phyloP scores from a whole-genome alignment of 495 filamentous ascomycete genomes.

The Xylaria castorea region DNA sequence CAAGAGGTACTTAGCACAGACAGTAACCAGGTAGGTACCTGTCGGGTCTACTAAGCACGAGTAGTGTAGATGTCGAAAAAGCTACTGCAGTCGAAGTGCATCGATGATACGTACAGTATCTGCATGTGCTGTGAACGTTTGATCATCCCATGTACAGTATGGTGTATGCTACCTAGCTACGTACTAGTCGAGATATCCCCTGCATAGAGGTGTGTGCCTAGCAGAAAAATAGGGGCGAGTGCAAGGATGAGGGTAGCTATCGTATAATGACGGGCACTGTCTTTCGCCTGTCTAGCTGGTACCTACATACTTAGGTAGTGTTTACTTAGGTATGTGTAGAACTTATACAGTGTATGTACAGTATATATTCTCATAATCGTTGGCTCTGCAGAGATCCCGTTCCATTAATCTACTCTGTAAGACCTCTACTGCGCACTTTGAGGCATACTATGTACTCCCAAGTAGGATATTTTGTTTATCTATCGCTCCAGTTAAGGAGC shows the following conservation, averaged over 20 bases:
- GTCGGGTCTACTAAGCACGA: not conserved
- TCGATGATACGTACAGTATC: constrained; percentile 9
- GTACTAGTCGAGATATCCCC: not conserved
- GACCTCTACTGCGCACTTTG: too few relatives aligned
- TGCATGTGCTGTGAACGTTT: constrained; percentile 24
- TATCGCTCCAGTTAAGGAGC: too few relatives aligned
- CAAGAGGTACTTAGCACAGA: not conserved
- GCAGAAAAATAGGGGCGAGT: constrained; percentile 11
- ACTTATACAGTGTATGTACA: not conserved
- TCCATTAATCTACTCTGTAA: too few relatives aligned
- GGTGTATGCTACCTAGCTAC: not conserved
- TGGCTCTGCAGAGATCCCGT: too few relatives aligned
- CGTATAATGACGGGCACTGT: constrained; percentile 9
- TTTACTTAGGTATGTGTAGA: too few relatives aligned
- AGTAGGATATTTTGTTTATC: too few relatives aligned
- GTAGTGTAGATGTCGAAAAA: not conserved
- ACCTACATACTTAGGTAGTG: too few relatives aligned
- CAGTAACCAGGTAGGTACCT: not conserved
- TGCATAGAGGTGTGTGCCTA: constrained; percentile 14
- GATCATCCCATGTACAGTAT: constrained; percentile 6
- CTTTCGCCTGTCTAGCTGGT: not conserved
- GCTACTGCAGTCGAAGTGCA: not conserved
- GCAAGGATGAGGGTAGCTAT: constrained; percentile 1
- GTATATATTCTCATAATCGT: too few relatives aligned
- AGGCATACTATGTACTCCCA: too few relatives aligned